Percentiles rank a stretch among this genome's conserved stretches.
phyloP scores from a whole-genome alignment of 371 early-diverging fungal genomes.

The Haplosporangium sp. region DNA sequence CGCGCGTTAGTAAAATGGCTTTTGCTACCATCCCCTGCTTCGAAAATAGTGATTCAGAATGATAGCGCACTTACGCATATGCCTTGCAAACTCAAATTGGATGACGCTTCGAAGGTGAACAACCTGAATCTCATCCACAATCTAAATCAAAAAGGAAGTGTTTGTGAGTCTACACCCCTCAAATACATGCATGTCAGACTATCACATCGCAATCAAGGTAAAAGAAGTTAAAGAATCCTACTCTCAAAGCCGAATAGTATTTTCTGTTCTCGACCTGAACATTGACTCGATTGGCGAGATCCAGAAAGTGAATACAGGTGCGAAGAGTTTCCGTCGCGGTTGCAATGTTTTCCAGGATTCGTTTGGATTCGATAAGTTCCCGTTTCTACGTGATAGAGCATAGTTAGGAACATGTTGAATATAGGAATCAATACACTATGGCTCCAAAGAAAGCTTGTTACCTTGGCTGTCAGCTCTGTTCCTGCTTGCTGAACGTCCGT shows the following conservation, averaged over 20 bases:
- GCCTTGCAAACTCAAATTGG: conserved; percentile 82
- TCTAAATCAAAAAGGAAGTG: conserved; percentile 56
- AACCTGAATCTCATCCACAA: conserved; percentile 81
- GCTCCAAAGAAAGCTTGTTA: conserved; percentile 28
- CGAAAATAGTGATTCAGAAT: too few species aligned
- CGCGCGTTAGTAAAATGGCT: too few species aligned
- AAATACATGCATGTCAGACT: too few species aligned
- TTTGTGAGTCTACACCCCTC: neutral
- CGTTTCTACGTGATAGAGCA: conserved; percentile 74
- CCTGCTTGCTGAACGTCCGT: conserved; percentile 87
- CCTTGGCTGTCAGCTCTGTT: conserved; percentile 79
- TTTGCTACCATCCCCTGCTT: too few species aligned
- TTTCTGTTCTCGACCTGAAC: conserved; percentile 82
- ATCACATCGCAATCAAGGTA: too few species aligned
- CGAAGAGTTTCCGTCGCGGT: conserved; percentile 86
- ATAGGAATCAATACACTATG: too few species aligned
- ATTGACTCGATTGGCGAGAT: conserved; percentile 88
- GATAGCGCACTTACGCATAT: conserved; percentile 68
- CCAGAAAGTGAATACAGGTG: conserved; percentile 87
- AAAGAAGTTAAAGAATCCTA: conserved; percentile 29
- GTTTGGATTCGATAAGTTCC: conserved; percentile 87
- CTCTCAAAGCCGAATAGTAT: conserved; percentile 92
- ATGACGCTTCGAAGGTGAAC: conserved; percentile 75
- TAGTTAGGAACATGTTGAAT: neutral
- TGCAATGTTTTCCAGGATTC: conserved; percentile 90